Base-by-base conservation (phyloP, 768 basidiomycete species). In the Suillus tomentosus region DNA sequence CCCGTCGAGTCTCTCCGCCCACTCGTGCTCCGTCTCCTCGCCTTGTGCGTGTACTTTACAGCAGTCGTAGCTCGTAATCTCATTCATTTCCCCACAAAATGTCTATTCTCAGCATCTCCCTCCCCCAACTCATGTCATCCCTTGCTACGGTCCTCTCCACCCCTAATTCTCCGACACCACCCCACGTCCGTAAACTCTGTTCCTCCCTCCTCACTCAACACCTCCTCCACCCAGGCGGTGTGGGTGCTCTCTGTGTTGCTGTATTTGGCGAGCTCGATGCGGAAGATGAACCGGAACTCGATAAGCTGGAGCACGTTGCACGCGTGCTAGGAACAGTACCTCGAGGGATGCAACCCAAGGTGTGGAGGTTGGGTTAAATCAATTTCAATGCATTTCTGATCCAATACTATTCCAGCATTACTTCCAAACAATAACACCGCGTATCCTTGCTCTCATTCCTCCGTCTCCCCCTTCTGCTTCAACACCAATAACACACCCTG, bases 241-340 rank as follows among this genome's bases (percentile, higher is more conserved):
- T 94, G 1, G 80, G 79, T 36, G 91, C 90, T 0, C 80, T 95
- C 22, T 87, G 85, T 66, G 80, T 82, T 11, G 89, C 90, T 11
- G 78, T 93, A 1, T 88, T 94, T 61, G 86, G 87, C 2, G 88
- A 88, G 50, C 83, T 84, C 42, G 85, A 86, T 22, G 66, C 65
- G 3, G 71, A 74, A 0, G 85, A 85, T 5, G 85, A 87, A 61
- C 79, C 84, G 2, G 81, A 82, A 2, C 69, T 92, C 5, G 85
- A 90, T 65, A 92, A 90, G 71, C 79, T 95, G 36, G 89, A 94
- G 64, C 88, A 89, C 62, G 79, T 94, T 39, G 82, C 91, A 22
- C 80, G 78, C 7, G 81, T 92, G 22, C 72, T 97, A 57, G 80
- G 78, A 50, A 77, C 86, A n/a, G 79, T 88, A 14, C 94, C 94